phyloP scores from a whole-genome alignment of 768 basidiomycete genomes.

The Leucocoprinus birnbaumii region DNA sequence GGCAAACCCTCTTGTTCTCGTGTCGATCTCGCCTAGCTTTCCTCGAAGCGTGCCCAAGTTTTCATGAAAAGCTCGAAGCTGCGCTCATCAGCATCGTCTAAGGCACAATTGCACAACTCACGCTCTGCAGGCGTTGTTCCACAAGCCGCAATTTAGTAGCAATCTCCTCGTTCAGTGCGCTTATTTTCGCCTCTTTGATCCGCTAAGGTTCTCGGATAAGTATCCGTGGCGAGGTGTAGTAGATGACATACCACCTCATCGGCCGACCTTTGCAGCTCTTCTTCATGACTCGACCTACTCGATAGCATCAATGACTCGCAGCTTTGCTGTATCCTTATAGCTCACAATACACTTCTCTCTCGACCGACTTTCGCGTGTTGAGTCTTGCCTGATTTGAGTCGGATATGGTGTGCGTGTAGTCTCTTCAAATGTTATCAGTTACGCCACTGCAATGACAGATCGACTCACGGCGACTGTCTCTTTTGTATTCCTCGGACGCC shows the following conservation, averaged over 20 bases:
- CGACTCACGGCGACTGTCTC: slow-evolving; percentile 23
- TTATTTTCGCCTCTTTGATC: not conserved
- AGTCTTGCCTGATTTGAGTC: slow-evolving; percentile 14
- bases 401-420: slow-evolving; percentile 19
- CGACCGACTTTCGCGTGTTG: too few relatives aligned
- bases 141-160: not conserved
- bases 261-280: slow-evolving; percentile 5
- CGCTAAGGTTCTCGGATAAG: not conserved
- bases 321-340: too few relatives aligned
- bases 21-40: not conserved
- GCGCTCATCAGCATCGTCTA: not conserved
- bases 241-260: not conserved
- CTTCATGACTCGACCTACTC: not conserved
- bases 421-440: slow-evolving; percentile 11
- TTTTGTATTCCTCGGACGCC: slow-evolving; percentile 4
- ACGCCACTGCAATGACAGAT: not conserved
- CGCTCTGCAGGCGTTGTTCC: not conserved
- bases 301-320: too few relatives aligned
- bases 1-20: slow-evolving; percentile 26
- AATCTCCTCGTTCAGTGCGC: not conserved
- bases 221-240: not conserved
- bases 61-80: slow-evolving; percentile 2
- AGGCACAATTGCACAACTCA: not conserved
- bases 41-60: not conserved
- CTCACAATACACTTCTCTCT: too few relatives aligned